phyloP scores from a whole-genome alignment of 495 filamentous ascomycete species.

The Xylaria intraflava region DNA sequence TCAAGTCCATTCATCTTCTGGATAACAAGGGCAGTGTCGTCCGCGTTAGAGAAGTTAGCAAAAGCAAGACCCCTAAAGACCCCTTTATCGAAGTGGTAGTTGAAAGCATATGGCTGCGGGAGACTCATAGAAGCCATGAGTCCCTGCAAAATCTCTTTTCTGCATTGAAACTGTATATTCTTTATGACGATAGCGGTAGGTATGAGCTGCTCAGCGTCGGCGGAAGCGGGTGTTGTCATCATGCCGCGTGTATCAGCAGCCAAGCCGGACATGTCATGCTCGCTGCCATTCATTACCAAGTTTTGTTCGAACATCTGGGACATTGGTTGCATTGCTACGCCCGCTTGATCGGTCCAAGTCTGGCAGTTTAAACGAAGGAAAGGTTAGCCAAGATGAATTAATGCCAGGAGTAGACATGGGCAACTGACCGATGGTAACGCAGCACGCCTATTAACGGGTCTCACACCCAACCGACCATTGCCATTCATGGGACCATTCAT shows the following conservation, averaged over 20 bases:
- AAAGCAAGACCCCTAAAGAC: constrained; percentile 95
- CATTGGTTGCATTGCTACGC: constrained; percentile 35
- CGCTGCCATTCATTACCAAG: constrained; percentile 30
- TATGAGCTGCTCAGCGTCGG: constrained; percentile 62
- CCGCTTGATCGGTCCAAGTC: constrained; percentile 45
- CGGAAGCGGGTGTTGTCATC: constrained; percentile 48
- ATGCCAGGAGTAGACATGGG: background rate
- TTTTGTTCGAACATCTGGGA: constrained; percentile 30
- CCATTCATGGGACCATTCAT: constrained; percentile 45
- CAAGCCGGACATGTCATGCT: constrained; percentile 22
- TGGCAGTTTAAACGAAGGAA: constrained; percentile 16
- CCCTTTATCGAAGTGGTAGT: constrained; percentile 98
- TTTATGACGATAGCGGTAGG: constrained; percentile 99
- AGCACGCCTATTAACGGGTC: constrained; percentile 36
- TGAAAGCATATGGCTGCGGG: constrained; percentile 95
- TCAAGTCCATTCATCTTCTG: constrained; percentile 90
- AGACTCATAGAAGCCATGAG: constrained; percentile 89
- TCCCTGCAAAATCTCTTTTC: constrained; percentile 88
- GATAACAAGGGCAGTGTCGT: constrained; percentile 89
- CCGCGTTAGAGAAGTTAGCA: constrained; percentile 93
- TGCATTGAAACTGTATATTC: constrained; percentile 97
- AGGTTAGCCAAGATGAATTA: background rate
- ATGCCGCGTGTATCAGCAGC: constrained; percentile 25
- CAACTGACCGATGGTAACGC: constrained; percentile 43
- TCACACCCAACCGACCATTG: constrained; percentile 36